Conservation (phyloP, 2,329 filamentous ascomycete species). For the Eurotiales sp. region DNA sequence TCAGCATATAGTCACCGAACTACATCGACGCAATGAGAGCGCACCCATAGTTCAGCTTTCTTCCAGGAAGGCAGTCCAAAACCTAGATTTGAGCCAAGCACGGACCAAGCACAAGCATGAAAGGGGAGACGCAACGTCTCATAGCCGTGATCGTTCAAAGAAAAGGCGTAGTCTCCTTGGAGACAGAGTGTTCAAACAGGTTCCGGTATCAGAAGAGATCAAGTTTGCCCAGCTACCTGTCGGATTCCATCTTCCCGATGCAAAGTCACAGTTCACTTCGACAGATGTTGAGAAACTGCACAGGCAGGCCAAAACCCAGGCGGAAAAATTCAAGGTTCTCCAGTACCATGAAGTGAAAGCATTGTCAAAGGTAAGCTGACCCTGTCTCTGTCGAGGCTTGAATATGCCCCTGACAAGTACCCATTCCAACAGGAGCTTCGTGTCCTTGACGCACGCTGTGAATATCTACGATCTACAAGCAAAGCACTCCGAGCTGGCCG, state of each 20-base stretch:
- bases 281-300: constrained; percentile 22
- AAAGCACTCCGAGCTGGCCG: constrained; percentile 70
- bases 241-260: constrained; percentile 20
- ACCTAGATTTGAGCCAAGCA: neutral
- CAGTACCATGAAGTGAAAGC: constrained; percentile 23
- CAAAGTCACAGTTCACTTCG: constrained; percentile 16
- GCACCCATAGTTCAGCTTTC: neutral
- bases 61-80: neutral
- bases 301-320: constrained; percentile 23
- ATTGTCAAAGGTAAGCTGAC: constrained; percentile 23
- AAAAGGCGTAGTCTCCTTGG: constrained; percentile 12
- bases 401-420: constrained; percentile 14
- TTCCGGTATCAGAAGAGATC: constrained; percentile 5
- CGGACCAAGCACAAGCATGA: constrained; percentile 9
- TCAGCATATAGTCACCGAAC: neutral
- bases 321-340: constrained; percentile 24
- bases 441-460: constrained; percentile 70
- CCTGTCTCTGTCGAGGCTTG: too few species aligned
- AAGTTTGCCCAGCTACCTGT: constrained; percentile 16
- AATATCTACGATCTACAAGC: constrained; percentile 74
- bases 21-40: constrained; percentile 16
- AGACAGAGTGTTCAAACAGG: constrained; percentile 11
- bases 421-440: constrained; percentile 62
- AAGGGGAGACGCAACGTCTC: constrained; percentile 11
- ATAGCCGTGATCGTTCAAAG: constrained; percentile 15